Evolutionary conservation across 169 alveolate genomes (phyloP).

Genomic region (Babesia sp.): DNA sequence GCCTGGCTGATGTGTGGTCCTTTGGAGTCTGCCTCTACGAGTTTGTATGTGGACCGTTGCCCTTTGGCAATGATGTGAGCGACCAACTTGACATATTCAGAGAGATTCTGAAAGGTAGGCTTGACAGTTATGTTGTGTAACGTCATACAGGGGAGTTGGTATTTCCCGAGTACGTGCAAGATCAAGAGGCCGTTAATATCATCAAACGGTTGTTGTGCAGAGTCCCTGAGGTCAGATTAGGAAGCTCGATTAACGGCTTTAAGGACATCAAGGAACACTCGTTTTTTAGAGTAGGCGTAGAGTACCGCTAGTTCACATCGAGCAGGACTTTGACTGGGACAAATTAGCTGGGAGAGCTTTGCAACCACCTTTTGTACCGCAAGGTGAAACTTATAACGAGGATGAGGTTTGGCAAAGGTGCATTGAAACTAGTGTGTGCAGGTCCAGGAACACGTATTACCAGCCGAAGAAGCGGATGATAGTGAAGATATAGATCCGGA

Average conservation of each 20-base stretch:
- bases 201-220: slow-evolving; percentile 87
- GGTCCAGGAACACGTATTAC: slow-evolving; percentile 37
- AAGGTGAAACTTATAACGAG: slow-evolving; percentile 79
- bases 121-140: background rate
- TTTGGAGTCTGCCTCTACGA: slow-evolving; percentile 97
- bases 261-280: slow-evolving; percentile 85
- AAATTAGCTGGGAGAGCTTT: slow-evolving; percentile 83
- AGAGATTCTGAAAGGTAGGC: slow-evolving; percentile 86
- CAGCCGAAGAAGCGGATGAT: slow-evolving; percentile 37
- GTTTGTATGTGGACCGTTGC: slow-evolving; percentile 96
- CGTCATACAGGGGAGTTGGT: slow-evolving; percentile 62
- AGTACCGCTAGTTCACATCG: background rate
- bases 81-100: slow-evolving; percentile 94
- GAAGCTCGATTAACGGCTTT: slow-evolving; percentile 88
- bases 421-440: background rate
- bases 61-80: slow-evolving; percentile 95
- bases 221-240: slow-evolving; percentile 89
- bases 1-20: slow-evolving; percentile 96
- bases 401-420: slow-evolving; percentile 37
- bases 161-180: slow-evolving; percentile 79
- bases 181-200: slow-evolving; percentile 83
- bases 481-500: slow-evolving; percentile 26
- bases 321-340: slow-evolving; percentile 86
- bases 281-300: slow-evolving; percentile 66
- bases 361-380: slow-evolving; percentile 83